Percentiles rank a stretch among this genome's conserved stretches.
These are phyloP conservation scores for Talaromyces sp. DNA, from an alignment of 2,329 filamentous ascomycete genomes.

Conservation along the genomic window DNA sequence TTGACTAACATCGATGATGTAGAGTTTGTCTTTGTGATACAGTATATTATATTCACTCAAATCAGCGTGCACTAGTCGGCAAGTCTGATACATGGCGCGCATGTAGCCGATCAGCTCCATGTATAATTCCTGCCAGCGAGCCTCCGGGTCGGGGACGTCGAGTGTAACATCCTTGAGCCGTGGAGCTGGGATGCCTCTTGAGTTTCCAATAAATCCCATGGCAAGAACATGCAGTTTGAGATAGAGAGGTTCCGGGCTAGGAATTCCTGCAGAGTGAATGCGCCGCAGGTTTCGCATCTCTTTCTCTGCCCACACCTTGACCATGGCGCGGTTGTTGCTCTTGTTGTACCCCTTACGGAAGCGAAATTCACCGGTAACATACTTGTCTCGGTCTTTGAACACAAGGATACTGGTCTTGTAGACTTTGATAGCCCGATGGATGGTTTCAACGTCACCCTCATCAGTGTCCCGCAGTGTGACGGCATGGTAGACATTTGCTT, in stretches of 20 bases:
- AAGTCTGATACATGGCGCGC: conserved; percentile 88
- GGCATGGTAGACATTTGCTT: conserved; percentile 96
- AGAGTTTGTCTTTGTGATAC: conserved; percentile 75
- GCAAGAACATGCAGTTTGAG: conserved; percentile 91
- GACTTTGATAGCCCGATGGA: conserved; percentile 89
- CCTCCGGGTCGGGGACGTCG: conserved; percentile 58
- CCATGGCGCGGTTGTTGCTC: conserved; percentile 92
- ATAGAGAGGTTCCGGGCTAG: conserved; percentile 81
- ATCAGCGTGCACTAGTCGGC: conserved; percentile 89
- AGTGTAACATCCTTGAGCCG: conserved; percentile 82
- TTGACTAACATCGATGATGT: conserved; percentile 96
- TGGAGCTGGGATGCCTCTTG: conserved; percentile 80
- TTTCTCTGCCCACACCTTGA: conserved; percentile 98
- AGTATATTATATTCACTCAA: conserved; percentile 97
- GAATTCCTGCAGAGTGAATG: conserved; percentile 76
- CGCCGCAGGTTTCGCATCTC: conserved; percentile 91
- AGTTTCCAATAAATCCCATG: conserved; percentile 88
- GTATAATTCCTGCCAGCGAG: conserved; percentile 74
- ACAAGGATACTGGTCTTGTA: conserved; percentile 98
- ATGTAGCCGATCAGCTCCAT: conserved; percentile 79
- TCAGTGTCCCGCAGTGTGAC: conserved; percentile 56
- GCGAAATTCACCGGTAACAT: conserved; percentile 88
- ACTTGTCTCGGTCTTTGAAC: conserved; percentile 96
- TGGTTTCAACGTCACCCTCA: conserved; percentile 43
- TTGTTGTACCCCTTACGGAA: conserved; percentile 91